Percentiles rank a stretch among this genome's conserved stretches.
These are phyloP conservation scores for Lachnellula occidentalis DNA, from an alignment of 2,329 filamentous ascomycete species.

Conservation along the genomic window DNA sequence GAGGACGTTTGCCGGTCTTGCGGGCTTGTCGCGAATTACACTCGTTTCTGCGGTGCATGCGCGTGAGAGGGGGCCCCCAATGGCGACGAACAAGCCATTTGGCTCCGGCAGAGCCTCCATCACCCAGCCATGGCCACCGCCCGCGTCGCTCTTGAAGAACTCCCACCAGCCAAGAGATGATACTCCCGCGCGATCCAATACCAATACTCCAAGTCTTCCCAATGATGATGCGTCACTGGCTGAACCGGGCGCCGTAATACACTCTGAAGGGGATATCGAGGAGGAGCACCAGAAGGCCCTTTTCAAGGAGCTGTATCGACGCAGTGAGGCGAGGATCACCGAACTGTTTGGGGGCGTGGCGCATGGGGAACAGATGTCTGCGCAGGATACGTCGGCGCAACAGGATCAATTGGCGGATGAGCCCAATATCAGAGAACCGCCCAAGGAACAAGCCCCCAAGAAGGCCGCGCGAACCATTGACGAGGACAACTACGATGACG, in stretches of 20 bases:
- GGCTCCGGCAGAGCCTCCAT: slow-evolving; percentile 13
- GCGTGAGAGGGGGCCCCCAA: slow-evolving; percentile 6
- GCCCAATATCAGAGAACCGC: slow-evolving; percentile 46
- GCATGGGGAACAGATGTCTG: slow-evolving; percentile 13
- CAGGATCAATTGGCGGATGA: slow-evolving; percentile 40
- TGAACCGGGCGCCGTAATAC: slow-evolving; percentile 41
- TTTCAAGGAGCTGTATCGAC: slow-evolving; percentile 73
- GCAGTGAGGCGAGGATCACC: slow-evolving; percentile 70
- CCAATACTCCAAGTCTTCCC: slow-evolving; percentile 24
- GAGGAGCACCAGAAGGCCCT: slow-evolving; percentile 65
- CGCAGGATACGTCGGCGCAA: slow-evolving; percentile 28
- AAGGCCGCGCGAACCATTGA: slow-evolving; percentile 73
- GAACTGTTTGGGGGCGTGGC: slow-evolving; percentile 58
- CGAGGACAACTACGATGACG: slow-evolving; percentile 81
- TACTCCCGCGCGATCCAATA: slow-evolving; percentile 32
- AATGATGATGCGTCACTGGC: slow-evolving; percentile 37
- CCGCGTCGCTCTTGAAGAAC: slow-evolving; percentile 44
- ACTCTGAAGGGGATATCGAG: slow-evolving; percentile 50
- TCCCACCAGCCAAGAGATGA: slow-evolving; percentile 57
- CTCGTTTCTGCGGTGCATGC: slow-evolving; percentile 10
- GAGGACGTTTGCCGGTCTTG: slow-evolving; percentile 18
- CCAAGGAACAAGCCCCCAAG: slow-evolving; percentile 49
- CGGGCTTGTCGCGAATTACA: slow-evolving; percentile 21
- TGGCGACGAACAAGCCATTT: too few relatives aligned
- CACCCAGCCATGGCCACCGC: slow-evolving; percentile 53